Conservation (phyloP, 495 filamentous ascomycete genomes). For the Cercophora sp. region DNA sequence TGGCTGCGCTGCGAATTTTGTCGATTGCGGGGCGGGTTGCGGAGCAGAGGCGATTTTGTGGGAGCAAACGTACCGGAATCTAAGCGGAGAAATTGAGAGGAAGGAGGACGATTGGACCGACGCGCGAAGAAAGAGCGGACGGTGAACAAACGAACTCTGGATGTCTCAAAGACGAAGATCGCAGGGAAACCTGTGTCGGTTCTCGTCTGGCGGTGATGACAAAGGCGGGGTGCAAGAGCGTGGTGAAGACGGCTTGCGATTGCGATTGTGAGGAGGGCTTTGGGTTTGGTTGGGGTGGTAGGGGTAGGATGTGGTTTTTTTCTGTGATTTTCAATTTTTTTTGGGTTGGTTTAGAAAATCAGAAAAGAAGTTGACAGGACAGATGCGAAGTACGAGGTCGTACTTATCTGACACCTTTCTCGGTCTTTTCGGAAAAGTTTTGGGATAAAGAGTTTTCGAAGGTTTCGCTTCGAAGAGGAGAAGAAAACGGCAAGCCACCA, state of each 20-base stretch:
- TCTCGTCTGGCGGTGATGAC: constrained; percentile 17
- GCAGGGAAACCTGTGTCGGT: constrained; percentile 7
- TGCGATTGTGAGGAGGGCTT: constrained; percentile 24
- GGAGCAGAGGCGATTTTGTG: constrained; percentile 3
- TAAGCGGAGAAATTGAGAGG: constrained; percentile 5
- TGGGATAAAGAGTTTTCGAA: constrained; percentile 30
- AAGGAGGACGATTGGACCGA: constrained; percentile 10
- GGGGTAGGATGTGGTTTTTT: constrained; percentile 39
- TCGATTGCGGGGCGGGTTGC: constrained; percentile 2
- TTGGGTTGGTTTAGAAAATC: constrained; percentile 37
- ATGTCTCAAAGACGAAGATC: constrained; percentile 6
- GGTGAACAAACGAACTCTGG: constrained; percentile 25
- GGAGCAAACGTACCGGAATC: constrained; percentile 18
- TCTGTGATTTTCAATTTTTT: constrained; percentile 47
- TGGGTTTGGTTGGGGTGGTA: constrained; percentile 7
- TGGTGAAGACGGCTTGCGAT: constrained; percentile 12
- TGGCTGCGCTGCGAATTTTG: too few relatives aligned
- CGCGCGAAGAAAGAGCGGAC: constrained; percentile 26
- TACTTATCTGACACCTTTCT: constrained; percentile 35
- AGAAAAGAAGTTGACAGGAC: constrained; percentile 33
- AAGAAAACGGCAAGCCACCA: constrained; percentile 23
- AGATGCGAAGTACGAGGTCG: constrained; percentile 29
- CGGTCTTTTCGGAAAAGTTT: constrained; percentile 24
- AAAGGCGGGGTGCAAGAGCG: constrained; percentile 11
- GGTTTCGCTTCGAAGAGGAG: constrained; percentile 23